Evolutionary conservation across 352 stramenopile species (phyloP).

Genomic region (Globisporangium canariense): DNA sequence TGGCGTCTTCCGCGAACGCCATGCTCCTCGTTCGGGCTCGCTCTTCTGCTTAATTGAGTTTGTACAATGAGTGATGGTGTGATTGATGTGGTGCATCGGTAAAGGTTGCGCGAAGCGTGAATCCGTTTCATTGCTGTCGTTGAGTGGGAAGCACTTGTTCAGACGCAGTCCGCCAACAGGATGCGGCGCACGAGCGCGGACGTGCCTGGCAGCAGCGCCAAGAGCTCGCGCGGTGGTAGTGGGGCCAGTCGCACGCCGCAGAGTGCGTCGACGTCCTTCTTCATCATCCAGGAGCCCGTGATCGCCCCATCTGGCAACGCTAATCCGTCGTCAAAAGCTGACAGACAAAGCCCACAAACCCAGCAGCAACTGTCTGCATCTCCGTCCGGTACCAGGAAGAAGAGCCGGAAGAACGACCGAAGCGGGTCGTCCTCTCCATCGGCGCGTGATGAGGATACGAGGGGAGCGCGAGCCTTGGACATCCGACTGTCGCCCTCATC

Average conservation of each 20-base stretch:
- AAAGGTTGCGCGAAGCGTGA: background rate
- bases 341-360: background rate
- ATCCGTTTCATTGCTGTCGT: background rate
- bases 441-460: background rate
- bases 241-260: background rate
- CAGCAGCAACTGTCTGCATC: background rate
- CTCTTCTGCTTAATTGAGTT: too few species aligned
- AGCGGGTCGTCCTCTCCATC: background rate
- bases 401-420: slow-evolving; percentile 9
- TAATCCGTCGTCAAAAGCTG: slow-evolving; percentile 4
- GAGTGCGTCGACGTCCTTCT: slow-evolving; percentile 40
- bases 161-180: too few species aligned
- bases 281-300: slow-evolving; percentile 61
- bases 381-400: background rate
- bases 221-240: background rate
- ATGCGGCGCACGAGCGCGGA: too few species aligned
- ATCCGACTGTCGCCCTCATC: background rate
- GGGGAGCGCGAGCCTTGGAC: background rate
- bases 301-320: slow-evolving; percentile 25
- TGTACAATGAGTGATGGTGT: background rate
- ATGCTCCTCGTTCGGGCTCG: background rate
- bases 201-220: background rate
- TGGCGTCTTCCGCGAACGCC: slow-evolving; percentile 34
- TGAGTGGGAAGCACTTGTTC: background rate
- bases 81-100: too few species aligned